Conservation (phyloP, 805 yeast genomes). For the Saccharomycopsis selenospora region DNA sequence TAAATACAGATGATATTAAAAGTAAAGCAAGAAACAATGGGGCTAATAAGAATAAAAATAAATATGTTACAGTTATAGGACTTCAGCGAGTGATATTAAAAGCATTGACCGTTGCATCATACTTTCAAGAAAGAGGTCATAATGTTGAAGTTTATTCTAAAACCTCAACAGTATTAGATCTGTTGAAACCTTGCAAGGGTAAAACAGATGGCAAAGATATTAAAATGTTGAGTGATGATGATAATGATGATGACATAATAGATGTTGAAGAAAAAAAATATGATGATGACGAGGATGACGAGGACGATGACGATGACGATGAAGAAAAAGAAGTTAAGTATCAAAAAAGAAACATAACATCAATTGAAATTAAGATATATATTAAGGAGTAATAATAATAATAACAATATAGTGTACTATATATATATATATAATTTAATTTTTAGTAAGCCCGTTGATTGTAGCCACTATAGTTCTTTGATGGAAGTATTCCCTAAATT, state of each 20-base stretch:
- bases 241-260: background rate
- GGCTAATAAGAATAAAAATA: conserved; percentile 23
- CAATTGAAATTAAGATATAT: background rate
- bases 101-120: conserved; percentile 53
- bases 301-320: conserved; percentile 2
- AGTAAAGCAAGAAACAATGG: conserved; percentile 32
- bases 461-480: conserved; percentile 66
- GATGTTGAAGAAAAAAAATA: background rate
- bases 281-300: conserved; percentile 1
- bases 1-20: conserved; percentile 30
- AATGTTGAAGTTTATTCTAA: conserved; percentile 57
- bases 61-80: conserved; percentile 54
- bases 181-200: conserved; percentile 34
- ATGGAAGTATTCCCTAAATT: conserved; percentile 60
- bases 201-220: conserved; percentile 26
- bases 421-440: background rate
- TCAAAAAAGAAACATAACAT: background rate
- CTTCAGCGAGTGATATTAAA: conserved; percentile 70
- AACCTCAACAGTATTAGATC: conserved; percentile 67
- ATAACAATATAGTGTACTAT: background rate
- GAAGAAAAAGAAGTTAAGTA: conserved; percentile 10
- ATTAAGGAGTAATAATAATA: background rate
- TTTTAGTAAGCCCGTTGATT: conserved; percentile 44
- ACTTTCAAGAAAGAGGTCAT: conserved; percentile 47
- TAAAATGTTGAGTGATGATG: background rate